Percentiles rank a stretch among this genome's conserved stretches.
These are phyloP conservation scores for Penicillium diatomitis DNA, from an alignment of 495 filamentous ascomycete species.

Conservation along the genomic window DNA sequence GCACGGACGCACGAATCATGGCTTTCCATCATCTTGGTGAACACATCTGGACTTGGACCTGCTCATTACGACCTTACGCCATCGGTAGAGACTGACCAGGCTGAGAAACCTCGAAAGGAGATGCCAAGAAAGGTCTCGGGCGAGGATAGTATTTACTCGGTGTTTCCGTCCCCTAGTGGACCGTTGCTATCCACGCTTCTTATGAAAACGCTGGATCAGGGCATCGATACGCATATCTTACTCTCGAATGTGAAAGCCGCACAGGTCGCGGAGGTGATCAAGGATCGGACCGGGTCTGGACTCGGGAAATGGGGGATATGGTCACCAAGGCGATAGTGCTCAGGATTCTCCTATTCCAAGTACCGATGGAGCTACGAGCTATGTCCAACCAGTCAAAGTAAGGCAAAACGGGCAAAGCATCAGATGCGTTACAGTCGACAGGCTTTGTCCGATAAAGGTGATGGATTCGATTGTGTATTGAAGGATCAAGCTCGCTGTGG, in stretches of 20 bases:
- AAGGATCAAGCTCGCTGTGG: slow-evolving; percentile 17
- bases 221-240: slow-evolving; percentile 33
- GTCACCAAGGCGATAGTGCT: slow-evolving; percentile 4
- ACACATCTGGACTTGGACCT: slow-evolving; percentile 28
- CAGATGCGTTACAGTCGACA: too few relatives aligned
- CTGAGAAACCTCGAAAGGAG: not conserved
- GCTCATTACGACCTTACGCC: slow-evolving; percentile 2
- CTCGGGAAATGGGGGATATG: slow-evolving; percentile 34
- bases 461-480: not conserved
- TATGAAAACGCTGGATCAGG: slow-evolving; percentile 34
- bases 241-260: slow-evolving; percentile 19
- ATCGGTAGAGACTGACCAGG: not conserved
- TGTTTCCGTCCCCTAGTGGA: slow-evolving; percentile 17
- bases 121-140: not conserved
- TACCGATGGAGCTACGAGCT: too few relatives aligned
- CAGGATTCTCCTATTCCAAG: too few relatives aligned
- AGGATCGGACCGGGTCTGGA: slow-evolving; percentile 29
- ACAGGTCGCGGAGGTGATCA: slow-evolving; percentile 32
- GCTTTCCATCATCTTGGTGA: slow-evolving; percentile 32
- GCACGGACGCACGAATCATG: slow-evolving; percentile 18
- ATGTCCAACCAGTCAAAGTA: too few relatives aligned
- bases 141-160: slow-evolving; percentile 25
- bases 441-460: too few relatives aligned
- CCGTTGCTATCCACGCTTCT: slow-evolving; percentile 23
- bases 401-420: too few relatives aligned